Percentiles rank a stretch among this genome's conserved stretches.
phyloP scores from a whole-genome alignment of 2,329 filamentous ascomycete species.

The Pseudofabraea citricarpa region DNA sequence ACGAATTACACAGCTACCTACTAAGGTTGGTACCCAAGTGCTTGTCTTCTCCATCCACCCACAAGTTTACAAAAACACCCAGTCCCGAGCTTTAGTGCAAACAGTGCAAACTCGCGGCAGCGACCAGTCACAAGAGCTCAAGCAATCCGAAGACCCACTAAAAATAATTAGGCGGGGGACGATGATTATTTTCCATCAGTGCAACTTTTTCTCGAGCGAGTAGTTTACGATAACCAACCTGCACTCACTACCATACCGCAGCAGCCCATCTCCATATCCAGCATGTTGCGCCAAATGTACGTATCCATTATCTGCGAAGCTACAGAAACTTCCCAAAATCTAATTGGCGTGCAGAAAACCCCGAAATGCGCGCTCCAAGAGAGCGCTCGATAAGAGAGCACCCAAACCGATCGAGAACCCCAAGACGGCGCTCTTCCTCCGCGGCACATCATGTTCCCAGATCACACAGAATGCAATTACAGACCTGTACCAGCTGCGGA shows the following conservation, averaged over 20 bases:
- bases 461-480: slow-evolving; percentile 77
- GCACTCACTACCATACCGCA: too few species aligned
- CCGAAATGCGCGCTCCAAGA: slow-evolving; percentile 85
- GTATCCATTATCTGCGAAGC: neutral
- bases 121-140: too few species aligned
- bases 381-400: slow-evolving; percentile 87
- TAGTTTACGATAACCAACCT: too few species aligned
- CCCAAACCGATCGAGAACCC: slow-evolving; percentile 86
- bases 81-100: too few species aligned
- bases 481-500: slow-evolving; percentile 80
- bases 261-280: slow-evolving; percentile 14
- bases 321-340: too few species aligned
- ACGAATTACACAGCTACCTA: too few species aligned
- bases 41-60: too few species aligned
- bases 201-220: slow-evolving; percentile 13
- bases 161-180: too few species aligned
- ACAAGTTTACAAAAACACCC: too few species aligned
- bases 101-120: too few species aligned
- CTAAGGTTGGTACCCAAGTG: too few species aligned
- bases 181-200: slow-evolving; percentile 5
- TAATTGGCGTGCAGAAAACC: slow-evolving; percentile 47
- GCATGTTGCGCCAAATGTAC: slow-evolving; percentile 31
- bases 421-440: slow-evolving; percentile 84
- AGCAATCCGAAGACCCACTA: too few species aligned
- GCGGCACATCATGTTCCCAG: slow-evolving; percentile 80